Evolutionary conservation across 768 basidiomycete species (phyloP).

Genomic region (Lactarius indigo): DNA sequence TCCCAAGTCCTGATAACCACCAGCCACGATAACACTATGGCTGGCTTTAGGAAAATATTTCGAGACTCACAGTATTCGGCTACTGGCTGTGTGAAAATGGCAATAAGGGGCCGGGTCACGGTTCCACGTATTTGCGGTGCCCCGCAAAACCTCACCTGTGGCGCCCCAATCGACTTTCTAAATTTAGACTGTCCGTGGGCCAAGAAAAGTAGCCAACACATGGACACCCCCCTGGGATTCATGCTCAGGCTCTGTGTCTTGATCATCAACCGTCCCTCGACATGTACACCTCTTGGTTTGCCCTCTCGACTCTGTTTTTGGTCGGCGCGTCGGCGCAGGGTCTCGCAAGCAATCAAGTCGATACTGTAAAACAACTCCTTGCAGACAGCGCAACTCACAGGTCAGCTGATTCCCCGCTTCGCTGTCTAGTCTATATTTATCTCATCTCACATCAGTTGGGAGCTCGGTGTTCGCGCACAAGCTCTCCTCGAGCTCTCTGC

Average conservation of each 20-base stretch:
- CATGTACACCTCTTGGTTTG: background rate
- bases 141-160: background rate
- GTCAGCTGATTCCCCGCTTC: slow-evolving; percentile 27
- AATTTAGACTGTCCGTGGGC: background rate
- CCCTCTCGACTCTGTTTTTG: background rate
- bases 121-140: background rate
- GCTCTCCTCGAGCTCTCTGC: slow-evolving; percentile 49
- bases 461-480: slow-evolving; percentile 48
- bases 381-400: slow-evolving; percentile 42
- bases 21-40: no score
- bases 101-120: background rate
- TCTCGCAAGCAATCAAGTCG: slow-evolving; percentile 37
- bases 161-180: background rate
- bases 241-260: background rate
- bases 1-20: no score
- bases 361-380: slow-evolving; percentile 36
- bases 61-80: background rate
- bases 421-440: background rate
- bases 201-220: background rate
- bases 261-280: background rate
- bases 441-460: slow-evolving; percentile 43
- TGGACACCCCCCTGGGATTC: background rate
- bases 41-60: background rate
- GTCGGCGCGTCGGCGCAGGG: slow-evolving; percentile 31
- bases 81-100: background rate